Conservation (phyloP, 768 basidiomycete genomes). For the Leccinum broughii region DNA sequence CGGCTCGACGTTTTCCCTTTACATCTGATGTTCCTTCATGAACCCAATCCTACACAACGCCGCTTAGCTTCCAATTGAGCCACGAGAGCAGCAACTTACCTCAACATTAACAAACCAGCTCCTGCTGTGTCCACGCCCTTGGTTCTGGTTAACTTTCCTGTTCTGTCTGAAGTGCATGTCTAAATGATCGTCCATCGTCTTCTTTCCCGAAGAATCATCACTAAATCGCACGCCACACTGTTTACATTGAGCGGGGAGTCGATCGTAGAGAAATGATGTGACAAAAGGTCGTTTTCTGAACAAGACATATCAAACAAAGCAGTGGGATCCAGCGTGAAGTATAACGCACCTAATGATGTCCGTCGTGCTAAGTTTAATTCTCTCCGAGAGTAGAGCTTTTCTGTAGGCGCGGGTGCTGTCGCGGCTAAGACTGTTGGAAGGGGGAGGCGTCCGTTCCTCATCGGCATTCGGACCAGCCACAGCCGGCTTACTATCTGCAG, state of each 20-base stretch:
- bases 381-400: constrained; percentile 55
- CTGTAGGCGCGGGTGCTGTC: constrained; percentile 61
- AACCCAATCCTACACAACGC: constrained; percentile 76
- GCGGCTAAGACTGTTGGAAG: constrained; percentile 38
- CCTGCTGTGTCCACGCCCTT: constrained; percentile 81
- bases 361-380: constrained; percentile 61
- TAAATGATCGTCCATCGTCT: constrained; percentile 80
- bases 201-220: constrained; percentile 69
- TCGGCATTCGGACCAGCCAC: constrained; percentile 42
- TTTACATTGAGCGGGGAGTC: constrained; percentile 81
- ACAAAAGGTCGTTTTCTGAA: constrained; percentile 52
- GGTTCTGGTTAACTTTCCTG: constrained; percentile 57
- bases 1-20: constrained; percentile 70
- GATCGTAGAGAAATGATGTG: constrained; percentile 68
- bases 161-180: constrained; percentile 98
- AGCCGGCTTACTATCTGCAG: constrained; percentile 51
- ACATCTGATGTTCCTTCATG: constrained; percentile 58
- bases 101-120: constrained; percentile 87
- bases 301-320: constrained; percentile 22
- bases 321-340: neutral
- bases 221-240: constrained; percentile 91
- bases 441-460: constrained; percentile 33
- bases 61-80: constrained; percentile 14
- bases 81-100: constrained; percentile 39
- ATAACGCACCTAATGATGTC: constrained; percentile 68